These are phyloP conservation scores for Thermomucor indicae-seudaticae DNA, from an alignment of 371 early-diverging fungal species.

Conservation along the genomic window DNA sequence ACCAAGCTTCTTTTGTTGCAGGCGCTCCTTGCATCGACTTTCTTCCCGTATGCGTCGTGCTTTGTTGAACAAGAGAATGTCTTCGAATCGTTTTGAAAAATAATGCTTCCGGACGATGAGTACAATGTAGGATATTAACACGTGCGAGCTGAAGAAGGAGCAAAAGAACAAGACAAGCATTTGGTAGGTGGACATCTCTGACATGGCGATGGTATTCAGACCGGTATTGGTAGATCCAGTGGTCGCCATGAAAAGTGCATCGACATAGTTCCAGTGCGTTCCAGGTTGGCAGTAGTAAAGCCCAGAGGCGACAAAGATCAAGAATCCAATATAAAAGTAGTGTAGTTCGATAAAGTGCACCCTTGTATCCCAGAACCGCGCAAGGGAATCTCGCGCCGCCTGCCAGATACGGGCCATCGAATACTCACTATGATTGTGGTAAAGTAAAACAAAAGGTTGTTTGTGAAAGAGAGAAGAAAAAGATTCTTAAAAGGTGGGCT, in stretches of 20 bases:
- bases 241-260: constrained; percentile 40
- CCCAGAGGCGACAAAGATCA: constrained; percentile 26
- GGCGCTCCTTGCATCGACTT: constrained; percentile 18
- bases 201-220: constrained; percentile 32
- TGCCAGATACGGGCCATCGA: constrained; percentile 3
- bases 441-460: neutral
- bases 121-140: constrained; percentile 30
- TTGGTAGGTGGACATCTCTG: constrained; percentile 24
- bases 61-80: constrained; percentile 34
- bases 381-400: constrained; percentile 3
- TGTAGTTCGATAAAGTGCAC: constrained; percentile 44
- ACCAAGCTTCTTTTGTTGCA: neutral
- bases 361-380: constrained; percentile 22
- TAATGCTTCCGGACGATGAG: constrained; percentile 33
- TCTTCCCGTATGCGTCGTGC: constrained; percentile 25
- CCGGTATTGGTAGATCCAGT: constrained; percentile 38
- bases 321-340: constrained; percentile 31
- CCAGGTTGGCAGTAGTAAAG: constrained; percentile 34
- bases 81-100: constrained; percentile 48
- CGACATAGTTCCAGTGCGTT: constrained; percentile 32
- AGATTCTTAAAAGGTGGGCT: no score
- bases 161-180: constrained; percentile 23
- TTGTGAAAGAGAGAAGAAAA: constrained; percentile 1
- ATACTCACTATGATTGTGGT: neutral
- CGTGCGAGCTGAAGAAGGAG: constrained; percentile 31